Conservation (phyloP, 169 alveolate genomes). For the Plasmodium gonderi region DNA sequence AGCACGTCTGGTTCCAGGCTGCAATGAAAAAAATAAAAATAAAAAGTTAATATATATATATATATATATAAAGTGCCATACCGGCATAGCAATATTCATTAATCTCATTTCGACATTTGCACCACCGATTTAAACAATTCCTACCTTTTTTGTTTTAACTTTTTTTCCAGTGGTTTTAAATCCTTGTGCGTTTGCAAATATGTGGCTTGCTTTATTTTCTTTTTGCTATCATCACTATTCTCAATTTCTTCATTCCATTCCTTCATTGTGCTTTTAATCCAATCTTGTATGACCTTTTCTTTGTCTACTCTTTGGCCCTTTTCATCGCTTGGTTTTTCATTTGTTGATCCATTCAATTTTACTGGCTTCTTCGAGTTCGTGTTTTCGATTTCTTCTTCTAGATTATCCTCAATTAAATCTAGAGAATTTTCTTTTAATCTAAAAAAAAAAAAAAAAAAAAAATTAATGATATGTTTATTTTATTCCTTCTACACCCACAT, state of each 20-base stretch:
- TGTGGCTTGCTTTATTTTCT: slow-evolving; percentile 70
- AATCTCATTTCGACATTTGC: too few relatives aligned
- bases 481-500: background rate
- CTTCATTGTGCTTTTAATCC: slow-evolving; percentile 72
- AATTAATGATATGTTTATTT: background rate
- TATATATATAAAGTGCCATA: too few relatives aligned
- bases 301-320: slow-evolving; percentile 28
- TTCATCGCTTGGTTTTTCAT: slow-evolving; percentile 26
- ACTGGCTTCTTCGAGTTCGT: slow-evolving; percentile 9
- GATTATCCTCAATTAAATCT: slow-evolving; percentile 59
- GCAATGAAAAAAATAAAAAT: slow-evolving; percentile 20
- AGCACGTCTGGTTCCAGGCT: slow-evolving; percentile 59
- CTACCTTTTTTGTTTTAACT: slow-evolving; percentile 64
- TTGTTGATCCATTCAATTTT: slow-evolving; percentile 3
- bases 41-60: slow-evolving; percentile 11
- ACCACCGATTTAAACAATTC: too few relatives aligned
- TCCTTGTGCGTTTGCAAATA: slow-evolving; percentile 73
- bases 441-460: slow-evolving; percentile 18
- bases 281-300: slow-evolving; percentile 37
- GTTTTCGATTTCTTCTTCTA: slow-evolving; percentile 49
- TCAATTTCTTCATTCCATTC: slow-evolving; percentile 76
- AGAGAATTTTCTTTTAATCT: slow-evolving; percentile 64
- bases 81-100: too few relatives aligned
- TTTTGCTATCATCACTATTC: slow-evolving; percentile 29
- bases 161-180: slow-evolving; percentile 66